Conservation (phyloP, 2,329 filamentous ascomycete genomes). For the Xylaria sp. region DNA sequence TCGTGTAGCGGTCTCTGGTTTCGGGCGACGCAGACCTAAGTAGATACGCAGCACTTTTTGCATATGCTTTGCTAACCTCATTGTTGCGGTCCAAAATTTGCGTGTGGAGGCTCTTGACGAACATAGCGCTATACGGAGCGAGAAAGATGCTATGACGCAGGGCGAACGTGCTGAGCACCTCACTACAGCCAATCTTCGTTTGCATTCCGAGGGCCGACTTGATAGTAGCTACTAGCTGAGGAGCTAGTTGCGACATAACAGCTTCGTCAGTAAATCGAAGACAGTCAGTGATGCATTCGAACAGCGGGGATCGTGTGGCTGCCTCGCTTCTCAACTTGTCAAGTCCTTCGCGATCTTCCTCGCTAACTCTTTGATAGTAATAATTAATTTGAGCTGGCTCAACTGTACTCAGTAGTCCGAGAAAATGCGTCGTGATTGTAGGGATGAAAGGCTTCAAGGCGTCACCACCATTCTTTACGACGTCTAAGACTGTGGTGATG, state of each 20-base stretch:
- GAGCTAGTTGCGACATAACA: slow-evolving; percentile 79
- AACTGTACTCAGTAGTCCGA: slow-evolving; percentile 84
- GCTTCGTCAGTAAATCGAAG: slow-evolving; percentile 83
- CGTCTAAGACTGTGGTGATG: slow-evolving; percentile 83
- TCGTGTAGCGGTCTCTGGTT: slow-evolving; percentile 61
- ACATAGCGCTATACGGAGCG: slow-evolving; percentile 76
- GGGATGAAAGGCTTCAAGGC: slow-evolving; percentile 83
- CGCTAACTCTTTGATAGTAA: slow-evolving; percentile 87
- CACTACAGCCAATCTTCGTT: slow-evolving; percentile 90
- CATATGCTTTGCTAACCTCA: slow-evolving; percentile 90
- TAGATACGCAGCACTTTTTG: slow-evolving; percentile 85
- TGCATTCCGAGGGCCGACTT: slow-evolving; percentile 90
- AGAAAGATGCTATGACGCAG: slow-evolving; percentile 82
- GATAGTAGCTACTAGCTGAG: slow-evolving; percentile 79
- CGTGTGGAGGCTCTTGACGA: slow-evolving; percentile 82
- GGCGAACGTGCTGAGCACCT: slow-evolving; percentile 84
- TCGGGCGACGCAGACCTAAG: slow-evolving; percentile 67
- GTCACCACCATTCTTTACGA: slow-evolving; percentile 88
- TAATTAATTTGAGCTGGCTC: slow-evolving; percentile 93
- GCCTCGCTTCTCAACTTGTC: slow-evolving; percentile 85
- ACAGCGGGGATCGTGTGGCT: slow-evolving; percentile 87
- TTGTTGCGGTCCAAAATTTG: slow-evolving; percentile 91
- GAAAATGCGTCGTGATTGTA: slow-evolving; percentile 80
- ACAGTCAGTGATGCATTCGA: slow-evolving; percentile 89
- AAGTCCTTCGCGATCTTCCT: slow-evolving; percentile 87